Evolutionary conservation across 169 alveolate genomes (phyloP).

Genomic region (Amoebophrya sp.): DNA sequence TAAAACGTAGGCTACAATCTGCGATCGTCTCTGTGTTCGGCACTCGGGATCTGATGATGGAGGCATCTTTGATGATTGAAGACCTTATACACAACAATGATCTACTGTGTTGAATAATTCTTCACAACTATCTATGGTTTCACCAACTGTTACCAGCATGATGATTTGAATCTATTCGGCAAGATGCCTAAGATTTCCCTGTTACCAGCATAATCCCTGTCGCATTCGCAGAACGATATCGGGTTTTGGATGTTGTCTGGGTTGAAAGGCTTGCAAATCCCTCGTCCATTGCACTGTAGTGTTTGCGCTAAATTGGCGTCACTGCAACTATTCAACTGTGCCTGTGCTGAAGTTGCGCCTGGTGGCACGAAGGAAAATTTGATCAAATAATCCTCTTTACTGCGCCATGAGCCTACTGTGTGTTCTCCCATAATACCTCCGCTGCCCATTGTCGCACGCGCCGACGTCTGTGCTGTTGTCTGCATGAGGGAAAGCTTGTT

Average conservation of each 20-base stretch:
- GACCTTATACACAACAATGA: too few species aligned
- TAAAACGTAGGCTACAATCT: constrained; percentile 38
- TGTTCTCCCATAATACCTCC: background rate
- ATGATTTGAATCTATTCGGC: too few species aligned
- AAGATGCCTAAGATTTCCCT: too few species aligned
- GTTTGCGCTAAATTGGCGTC: constrained; percentile 34
- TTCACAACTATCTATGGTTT: too few species aligned
- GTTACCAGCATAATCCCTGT: constrained; percentile 34
- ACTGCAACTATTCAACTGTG: constrained; percentile 39
- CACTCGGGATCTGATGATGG: constrained; percentile 46
- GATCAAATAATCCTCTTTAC: constrained; percentile 35
- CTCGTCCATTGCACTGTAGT: constrained; percentile 45
- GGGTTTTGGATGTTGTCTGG: constrained; percentile 35
- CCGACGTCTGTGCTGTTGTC: background rate
- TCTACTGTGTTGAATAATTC: too few species aligned
- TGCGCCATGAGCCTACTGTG: constrained; percentile 40
- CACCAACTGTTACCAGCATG: too few species aligned
- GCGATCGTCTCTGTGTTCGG: constrained; percentile 40
- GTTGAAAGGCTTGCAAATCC: constrained; percentile 41
- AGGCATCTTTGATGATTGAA: too few species aligned
- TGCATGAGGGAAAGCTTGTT: background rate
- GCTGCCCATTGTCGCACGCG: background rate
- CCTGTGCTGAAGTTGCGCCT: constrained; percentile 35
- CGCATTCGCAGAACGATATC: constrained; percentile 40
- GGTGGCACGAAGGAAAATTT: constrained; percentile 41